Evolutionary conservation across 176 grass and related monocot species (phyloP).

Genomic region (Chrysopogon serrulatus): DNA sequence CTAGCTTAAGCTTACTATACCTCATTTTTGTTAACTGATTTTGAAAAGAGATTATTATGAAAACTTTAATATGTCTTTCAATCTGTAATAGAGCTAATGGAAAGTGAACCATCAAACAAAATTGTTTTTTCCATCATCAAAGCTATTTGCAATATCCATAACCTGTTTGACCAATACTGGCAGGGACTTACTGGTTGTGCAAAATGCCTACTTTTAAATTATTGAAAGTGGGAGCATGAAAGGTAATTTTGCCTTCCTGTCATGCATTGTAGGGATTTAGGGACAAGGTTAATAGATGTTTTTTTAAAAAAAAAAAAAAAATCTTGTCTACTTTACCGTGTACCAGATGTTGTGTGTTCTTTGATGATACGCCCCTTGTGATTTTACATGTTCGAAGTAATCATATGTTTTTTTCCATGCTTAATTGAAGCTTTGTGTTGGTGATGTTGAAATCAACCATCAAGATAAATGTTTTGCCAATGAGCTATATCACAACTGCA

Average conservation of each 20-base stretch:
- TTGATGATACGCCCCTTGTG: not conserved
- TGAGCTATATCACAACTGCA: not conserved
- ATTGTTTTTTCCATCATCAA: conserved; percentile 1
- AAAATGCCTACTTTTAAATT: conserved; percentile 20
- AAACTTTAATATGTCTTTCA: conserved; percentile 6
- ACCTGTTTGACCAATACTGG: conserved; percentile 23
- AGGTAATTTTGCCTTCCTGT: conserved; percentile 9
- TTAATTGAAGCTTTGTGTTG: not conserved
- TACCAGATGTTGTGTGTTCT: not conserved
- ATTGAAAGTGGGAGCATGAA: conserved; percentile 23
- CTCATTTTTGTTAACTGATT: not conserved
- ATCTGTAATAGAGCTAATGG: not conserved
- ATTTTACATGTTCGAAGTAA: not conserved
- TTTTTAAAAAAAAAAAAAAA: not conserved
- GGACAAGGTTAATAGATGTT: not conserved
- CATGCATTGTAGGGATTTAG: not conserved
- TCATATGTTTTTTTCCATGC: not conserved
- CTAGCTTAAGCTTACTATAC: conserved; percentile 6
- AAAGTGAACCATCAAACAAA: not conserved
- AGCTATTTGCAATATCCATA: conserved; percentile 5
- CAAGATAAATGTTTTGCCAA: not conserved
- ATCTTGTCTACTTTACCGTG: not conserved
- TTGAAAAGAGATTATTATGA: not conserved
- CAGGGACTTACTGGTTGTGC: conserved; percentile 10
- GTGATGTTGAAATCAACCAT: not conserved